phyloP scores from a whole-genome alignment of 805 yeast genomes.

The Metschnikowia dekortorum region DNA sequence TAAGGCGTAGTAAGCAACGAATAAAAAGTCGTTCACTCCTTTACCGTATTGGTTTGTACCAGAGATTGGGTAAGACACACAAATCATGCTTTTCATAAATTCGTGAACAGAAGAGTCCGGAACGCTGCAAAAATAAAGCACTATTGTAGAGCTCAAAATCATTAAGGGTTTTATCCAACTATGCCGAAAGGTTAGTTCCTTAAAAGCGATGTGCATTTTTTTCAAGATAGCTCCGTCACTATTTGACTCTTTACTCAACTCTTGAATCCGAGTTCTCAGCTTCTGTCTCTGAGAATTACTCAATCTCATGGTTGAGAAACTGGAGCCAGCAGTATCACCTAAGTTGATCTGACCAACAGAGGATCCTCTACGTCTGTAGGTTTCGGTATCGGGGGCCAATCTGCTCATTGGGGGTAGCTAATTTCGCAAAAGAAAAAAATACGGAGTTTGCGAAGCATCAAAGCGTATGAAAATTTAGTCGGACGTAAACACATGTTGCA shows the following conservation, averaged over 20 bases:
- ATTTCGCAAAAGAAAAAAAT: constrained; percentile 2
- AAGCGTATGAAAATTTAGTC: neutral
- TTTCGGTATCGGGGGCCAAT: constrained; percentile 5
- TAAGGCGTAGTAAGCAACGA: constrained; percentile 74
- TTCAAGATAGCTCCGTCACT: constrained; percentile 49
- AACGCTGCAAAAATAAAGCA: constrained; percentile 50
- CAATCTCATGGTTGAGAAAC: constrained; percentile 62
- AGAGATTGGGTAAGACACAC: constrained; percentile 59
- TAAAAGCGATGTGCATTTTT: constrained; percentile 54
- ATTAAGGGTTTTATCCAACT: constrained; percentile 72
- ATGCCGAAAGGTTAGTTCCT: constrained; percentile 54
- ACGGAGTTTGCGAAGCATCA: neutral
- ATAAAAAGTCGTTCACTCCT: constrained; percentile 77
- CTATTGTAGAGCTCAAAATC: constrained; percentile 38
- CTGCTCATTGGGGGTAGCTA: constrained; percentile 9
- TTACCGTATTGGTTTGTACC: constrained; percentile 76
- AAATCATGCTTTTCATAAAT: constrained; percentile 53
- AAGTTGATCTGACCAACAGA: constrained; percentile 71
- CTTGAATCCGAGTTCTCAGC: constrained; percentile 29
- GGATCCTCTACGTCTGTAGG: constrained; percentile 47
- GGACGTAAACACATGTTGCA: neutral
- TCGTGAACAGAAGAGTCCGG: constrained; percentile 57
- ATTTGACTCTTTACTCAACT: constrained; percentile 24
- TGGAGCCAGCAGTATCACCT: constrained; percentile 68
- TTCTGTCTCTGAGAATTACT: constrained; percentile 36